Conservation (phyloP, 768 basidiomycete genomes). For the Mrakia frigida region DNA sequence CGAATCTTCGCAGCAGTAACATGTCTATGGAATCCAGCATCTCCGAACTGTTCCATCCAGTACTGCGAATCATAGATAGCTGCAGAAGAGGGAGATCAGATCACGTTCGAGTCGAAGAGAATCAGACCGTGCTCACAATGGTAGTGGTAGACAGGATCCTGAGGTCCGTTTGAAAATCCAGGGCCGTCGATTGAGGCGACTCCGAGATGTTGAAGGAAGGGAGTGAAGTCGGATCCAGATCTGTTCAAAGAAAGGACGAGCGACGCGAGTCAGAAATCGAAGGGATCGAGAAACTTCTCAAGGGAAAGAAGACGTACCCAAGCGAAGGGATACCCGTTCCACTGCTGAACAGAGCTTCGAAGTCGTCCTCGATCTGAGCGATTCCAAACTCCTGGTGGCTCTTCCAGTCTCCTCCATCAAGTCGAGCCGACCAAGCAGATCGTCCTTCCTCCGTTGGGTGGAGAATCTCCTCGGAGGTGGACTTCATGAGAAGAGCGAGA, state of each 20-base stretch:
- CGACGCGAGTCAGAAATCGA: not conserved
- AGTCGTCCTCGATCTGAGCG: slow-evolving; percentile 30
- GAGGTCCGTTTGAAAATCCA: slow-evolving; percentile 40
- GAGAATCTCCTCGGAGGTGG: slow-evolving; percentile 63
- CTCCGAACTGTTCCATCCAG: slow-evolving; percentile 64
- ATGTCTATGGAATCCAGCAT: slow-evolving; percentile 69
- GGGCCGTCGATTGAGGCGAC: slow-evolving; percentile 47
- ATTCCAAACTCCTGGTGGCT: not conserved
- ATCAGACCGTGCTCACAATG: slow-evolving; percentile 31
- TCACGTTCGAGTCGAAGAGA: too few relatives aligned
- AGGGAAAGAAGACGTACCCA: too few relatives aligned
- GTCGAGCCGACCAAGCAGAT: slow-evolving; percentile 58
- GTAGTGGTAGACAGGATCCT: slow-evolving; percentile 62
- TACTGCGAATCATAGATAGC: slow-evolving; percentile 35
- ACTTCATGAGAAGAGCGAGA: slow-evolving; percentile 66
- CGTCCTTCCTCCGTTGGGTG: slow-evolving; percentile 63
- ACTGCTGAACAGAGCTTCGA: slow-evolving; percentile 32
- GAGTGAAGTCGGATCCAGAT: slow-evolving; percentile 84
- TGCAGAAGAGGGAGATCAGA: too few relatives aligned
- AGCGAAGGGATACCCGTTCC: slow-evolving; percentile 53
- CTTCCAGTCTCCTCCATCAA: slow-evolving; percentile 2
- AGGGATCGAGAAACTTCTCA: not conserved
- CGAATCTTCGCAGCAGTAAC: slow-evolving; percentile 35
- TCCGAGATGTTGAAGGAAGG: slow-evolving; percentile 77
- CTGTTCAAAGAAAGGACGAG: not conserved